phyloP scores from a whole-genome alignment of 805 yeast genomes.

The Torulaspora gathmanii region DNA sequence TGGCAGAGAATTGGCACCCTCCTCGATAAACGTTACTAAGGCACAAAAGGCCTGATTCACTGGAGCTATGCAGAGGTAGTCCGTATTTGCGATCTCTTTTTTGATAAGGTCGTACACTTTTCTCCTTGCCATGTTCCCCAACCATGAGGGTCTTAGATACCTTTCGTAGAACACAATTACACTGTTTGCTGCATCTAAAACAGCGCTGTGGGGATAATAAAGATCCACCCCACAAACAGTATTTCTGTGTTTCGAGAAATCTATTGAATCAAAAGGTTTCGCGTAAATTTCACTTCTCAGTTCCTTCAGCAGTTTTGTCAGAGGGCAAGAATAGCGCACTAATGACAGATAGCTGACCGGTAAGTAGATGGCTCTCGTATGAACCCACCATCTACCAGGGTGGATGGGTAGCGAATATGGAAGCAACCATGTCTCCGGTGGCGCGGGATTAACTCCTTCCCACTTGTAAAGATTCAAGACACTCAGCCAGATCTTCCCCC shows the following conservation, averaged over 20 bases:
- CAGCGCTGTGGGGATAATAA: constrained; percentile 82
- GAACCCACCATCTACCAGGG: constrained; percentile 99
- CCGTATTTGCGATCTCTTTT: constrained; percentile 75
- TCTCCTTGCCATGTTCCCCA: constrained; percentile 48
- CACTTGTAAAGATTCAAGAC: constrained; percentile 76
- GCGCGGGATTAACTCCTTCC: constrained; percentile 98
- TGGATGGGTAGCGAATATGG: constrained; percentile 82
- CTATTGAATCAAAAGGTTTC: constrained; percentile 57
- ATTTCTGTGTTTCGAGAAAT: constrained; percentile 69
- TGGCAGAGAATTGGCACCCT: constrained; percentile 61
- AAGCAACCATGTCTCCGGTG: constrained; percentile 87
- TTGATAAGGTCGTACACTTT: constrained; percentile 58
- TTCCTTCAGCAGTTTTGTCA: constrained; percentile 58
- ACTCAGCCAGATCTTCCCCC: constrained; percentile 95
- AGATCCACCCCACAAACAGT: constrained; percentile 87
- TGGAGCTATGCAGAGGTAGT: constrained; percentile 85
- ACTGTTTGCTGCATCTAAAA: constrained; percentile 60
- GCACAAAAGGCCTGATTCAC: constrained; percentile 82
- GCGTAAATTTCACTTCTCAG: constrained; percentile 78
- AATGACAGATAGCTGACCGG: constrained; percentile 80
- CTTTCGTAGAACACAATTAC: constrained; percentile 61
- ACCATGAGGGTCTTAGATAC: constrained; percentile 70
- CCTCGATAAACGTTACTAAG: constrained; percentile 62
- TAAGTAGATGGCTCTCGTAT: constrained; percentile 84
- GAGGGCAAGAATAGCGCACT: constrained; percentile 47